These are phyloP conservation scores for Limonium bicolor DNA, from an alignment of 148 eudicot genomes.

Conservation along the genomic window DNA sequence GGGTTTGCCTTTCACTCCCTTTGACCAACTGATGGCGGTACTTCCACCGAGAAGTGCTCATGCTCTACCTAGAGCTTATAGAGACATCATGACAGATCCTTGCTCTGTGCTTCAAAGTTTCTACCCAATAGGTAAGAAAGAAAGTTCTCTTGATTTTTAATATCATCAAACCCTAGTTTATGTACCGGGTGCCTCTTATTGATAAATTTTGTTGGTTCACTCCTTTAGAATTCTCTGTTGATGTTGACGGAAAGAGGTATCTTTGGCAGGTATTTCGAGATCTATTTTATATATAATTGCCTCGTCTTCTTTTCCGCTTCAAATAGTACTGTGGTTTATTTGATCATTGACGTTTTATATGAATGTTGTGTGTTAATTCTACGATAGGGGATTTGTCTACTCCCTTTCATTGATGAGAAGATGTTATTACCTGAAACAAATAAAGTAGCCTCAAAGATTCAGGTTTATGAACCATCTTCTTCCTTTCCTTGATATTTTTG, in stretches of 20 bases:
- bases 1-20: constrained; percentile 42
- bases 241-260: constrained; percentile 43
- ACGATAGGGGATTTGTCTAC: constrained; percentile 18
- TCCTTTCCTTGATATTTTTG: too few relatives aligned
- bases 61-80: constrained; percentile 35
- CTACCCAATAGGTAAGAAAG: constrained; percentile 49
- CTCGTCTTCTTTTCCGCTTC: background rate
- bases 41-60: constrained; percentile 55
- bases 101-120: constrained; percentile 24
- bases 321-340: background rate
- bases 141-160: too few relatives aligned
- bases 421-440: too few relatives aligned
- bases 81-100: constrained; percentile 26
- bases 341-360: background rate
- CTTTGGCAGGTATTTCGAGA: constrained; percentile 39
- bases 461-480: too few relatives aligned
- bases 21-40: constrained; percentile 61
- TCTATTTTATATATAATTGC: background rate
- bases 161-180: too few relatives aligned
- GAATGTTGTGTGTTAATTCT: background rate
- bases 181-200: background rate
- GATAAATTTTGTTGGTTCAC: background rate
- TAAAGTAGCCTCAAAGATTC: too few relatives aligned
- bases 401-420: constrained; percentile 30
- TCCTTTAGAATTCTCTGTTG: constrained; percentile 38